A percentile compares a stretch with the other conserved stretches of the same genome.
Evolutionary conservation across 164 flowering plant species (phyloP).

Genomic region (Nelumbo lutea): DNA sequence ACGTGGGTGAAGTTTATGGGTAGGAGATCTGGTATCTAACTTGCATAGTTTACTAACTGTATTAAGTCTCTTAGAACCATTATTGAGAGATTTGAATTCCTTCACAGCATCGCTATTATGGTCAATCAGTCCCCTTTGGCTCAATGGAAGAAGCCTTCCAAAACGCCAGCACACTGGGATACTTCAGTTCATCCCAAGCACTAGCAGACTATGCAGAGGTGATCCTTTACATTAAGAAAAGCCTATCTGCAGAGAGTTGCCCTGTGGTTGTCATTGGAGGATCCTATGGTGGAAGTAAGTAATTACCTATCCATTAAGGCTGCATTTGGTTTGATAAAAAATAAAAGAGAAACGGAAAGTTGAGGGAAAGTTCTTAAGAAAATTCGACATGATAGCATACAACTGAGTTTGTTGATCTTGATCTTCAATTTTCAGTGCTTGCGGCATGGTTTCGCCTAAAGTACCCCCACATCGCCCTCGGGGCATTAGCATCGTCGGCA

Average conservation of each 20-base stretch:
- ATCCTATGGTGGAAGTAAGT: not conserved
- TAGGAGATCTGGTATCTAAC: too few relatives aligned
- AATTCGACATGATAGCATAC: too few relatives aligned
- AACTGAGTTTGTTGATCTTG: not conserved
- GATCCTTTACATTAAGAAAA: not conserved
- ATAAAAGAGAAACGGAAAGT: too few relatives aligned
- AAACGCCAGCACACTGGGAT: not conserved
- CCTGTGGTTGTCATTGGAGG: not conserved
- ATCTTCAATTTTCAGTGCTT: constrained; percentile 38
- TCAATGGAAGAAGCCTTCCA: not conserved
- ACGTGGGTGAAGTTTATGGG: too few relatives aligned
- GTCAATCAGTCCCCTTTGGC: constrained; percentile 42
- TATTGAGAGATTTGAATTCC: not conserved
- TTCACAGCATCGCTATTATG: constrained; percentile 14
- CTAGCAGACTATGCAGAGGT: not conserved
- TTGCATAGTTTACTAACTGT: too few relatives aligned
- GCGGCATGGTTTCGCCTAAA: constrained; percentile 73
- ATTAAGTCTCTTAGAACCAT: too few relatives aligned
- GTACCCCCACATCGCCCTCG: constrained; percentile 55
- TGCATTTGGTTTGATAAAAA: too few relatives aligned
- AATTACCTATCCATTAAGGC: too few relatives aligned
- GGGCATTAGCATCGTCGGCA: constrained; percentile 75
- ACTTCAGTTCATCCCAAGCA: not conserved
- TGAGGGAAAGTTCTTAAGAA: too few relatives aligned
- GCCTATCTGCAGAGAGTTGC: not conserved